Evolutionary conservation across 2,329 filamentous ascomycete species (phyloP), one percentile per base, ranked within the genome.

Genomic region (Pezicula carpinea): DNA sequence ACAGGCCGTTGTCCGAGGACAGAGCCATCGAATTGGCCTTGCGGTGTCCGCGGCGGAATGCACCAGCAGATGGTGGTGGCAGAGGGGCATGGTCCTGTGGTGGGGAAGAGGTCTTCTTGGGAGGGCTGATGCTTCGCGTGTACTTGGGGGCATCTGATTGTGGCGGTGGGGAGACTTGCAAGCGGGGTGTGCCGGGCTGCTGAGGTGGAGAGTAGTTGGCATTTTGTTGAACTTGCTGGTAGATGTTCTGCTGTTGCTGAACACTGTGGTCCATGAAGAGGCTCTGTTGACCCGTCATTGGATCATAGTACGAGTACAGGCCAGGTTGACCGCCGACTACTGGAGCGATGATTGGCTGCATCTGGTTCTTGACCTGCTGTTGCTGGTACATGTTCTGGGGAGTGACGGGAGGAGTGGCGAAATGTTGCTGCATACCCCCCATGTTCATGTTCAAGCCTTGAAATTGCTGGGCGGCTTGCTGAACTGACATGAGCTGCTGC

Each of bases 11-110:
- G 22, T 62, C 60, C 19, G 52, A 53, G 18, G 52, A 50, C 34
- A 62, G 72, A 32, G 83, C 79, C 53, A 61, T 50, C 3, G 92
- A 95, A 18, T 83, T 80, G 10, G 82, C 81, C 79, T 96, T 96
- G 76, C 95, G 93, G 70, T 97, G 92, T 47, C 89, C 87, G 49
- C 90, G 89, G 53, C 91, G 91, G 76, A 96, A 96, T 38, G 90
- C 89, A 61, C 91, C 93, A 55, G 87, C 88, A 46, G 90, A 95
- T 49, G 89, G 89, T 22, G 89, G 89, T 44, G 90, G 90, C 44
- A 96, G 79, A 34, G 90, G 89, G 57, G 79, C 71, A 42, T 82
- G 76, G 49, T 83, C 77, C 57, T 87, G 82, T 13, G 80, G 79
- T 5, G 86, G 87, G 15, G 88, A 85, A 43, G 84, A 78, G 40